phyloP scores from a whole-genome alignment of 495 filamentous ascomycete genomes.

The Cercophora samala region DNA sequence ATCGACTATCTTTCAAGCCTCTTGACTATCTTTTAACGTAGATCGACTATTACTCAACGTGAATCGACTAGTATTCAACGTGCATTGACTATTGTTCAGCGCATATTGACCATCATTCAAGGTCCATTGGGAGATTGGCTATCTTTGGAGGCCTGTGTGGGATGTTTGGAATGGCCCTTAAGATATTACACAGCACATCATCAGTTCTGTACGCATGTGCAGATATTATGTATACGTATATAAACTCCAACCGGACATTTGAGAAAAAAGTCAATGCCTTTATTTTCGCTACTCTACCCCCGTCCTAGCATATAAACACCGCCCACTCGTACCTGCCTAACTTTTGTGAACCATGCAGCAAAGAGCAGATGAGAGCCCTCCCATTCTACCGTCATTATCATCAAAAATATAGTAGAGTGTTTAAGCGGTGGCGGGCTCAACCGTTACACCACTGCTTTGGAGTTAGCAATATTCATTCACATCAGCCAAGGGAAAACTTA shows the following conservation, averaged over 20 bases:
- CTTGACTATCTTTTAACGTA: no score
- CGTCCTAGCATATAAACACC: background rate
- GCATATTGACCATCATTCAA: no score
- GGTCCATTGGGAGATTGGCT: no score
- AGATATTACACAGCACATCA: no score
- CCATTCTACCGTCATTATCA: slow-evolving; percentile 4
- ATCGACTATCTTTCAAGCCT: no score
- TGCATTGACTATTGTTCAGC: no score
- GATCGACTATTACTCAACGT: no score
- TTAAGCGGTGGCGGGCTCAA: slow-evolving; percentile 40
- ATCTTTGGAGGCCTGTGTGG: no score
- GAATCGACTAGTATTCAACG: no score
- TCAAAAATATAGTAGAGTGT: background rate
- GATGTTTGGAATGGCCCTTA: no score
- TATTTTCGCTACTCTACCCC: background rate
- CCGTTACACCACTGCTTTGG: slow-evolving; percentile 37
- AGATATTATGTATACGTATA: background rate
- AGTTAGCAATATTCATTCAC: slow-evolving; percentile 15
- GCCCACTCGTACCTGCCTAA: background rate
- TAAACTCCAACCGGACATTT: background rate
- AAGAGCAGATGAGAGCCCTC: background rate
- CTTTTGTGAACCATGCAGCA: background rate
- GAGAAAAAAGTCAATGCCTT: background rate
- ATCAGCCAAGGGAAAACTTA: slow-evolving; percentile 28
- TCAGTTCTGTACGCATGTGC: no score